Evolutionary conservation across 1,284 basidiomycete genomes (phyloP), one percentile per base, ranked within the genome.

Genomic region (Sparassis latifolia): DNA sequence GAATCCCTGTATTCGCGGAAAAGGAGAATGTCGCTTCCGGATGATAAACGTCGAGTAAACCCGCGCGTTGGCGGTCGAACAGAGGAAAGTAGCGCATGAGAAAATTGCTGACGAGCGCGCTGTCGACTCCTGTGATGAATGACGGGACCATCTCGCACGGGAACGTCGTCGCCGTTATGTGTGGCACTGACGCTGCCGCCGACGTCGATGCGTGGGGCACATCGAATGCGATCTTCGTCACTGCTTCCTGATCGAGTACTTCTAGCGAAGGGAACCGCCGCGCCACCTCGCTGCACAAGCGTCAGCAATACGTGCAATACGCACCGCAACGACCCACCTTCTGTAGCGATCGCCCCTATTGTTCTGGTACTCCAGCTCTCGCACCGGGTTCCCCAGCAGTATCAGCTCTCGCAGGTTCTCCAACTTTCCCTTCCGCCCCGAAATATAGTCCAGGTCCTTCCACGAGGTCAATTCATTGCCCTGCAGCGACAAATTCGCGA

Each of bases 1-100:
- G 90, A 44, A 94, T 86, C 2, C 75, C 66, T 2, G 93, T 93
- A 65, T 94, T 93, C 58, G 82, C 79, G 10, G 87, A 86, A 66
- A 87, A 87, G 0, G 94, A 96, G 63, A 97, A 94, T 7, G 92
- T 93, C 10, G 95, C 89, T 38, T 80, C 73, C 0, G 88, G 80
- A 54, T 89, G 82, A 66, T 98, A 99, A 5, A 78, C 92, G 44
- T 87, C 76, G 37, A 80, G 60, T 4, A 97, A 77, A 2, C 77
- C 71, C 0, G 74, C 68, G 30, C 96, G 83, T 57, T 89, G 80
- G 31, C 73, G 76, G 68, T 99, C 96, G 66, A 89, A 96, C 2
- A 84, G 68, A 2, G 84, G 78, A 70, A 97, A 96, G 69, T 59
- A 89, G 85, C 87, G 82, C 56, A 82, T 75, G 47, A 94, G 77